phyloP scores from a whole-genome alignment of 768 basidiomycete species.

The Mycena vitilis region DNA sequence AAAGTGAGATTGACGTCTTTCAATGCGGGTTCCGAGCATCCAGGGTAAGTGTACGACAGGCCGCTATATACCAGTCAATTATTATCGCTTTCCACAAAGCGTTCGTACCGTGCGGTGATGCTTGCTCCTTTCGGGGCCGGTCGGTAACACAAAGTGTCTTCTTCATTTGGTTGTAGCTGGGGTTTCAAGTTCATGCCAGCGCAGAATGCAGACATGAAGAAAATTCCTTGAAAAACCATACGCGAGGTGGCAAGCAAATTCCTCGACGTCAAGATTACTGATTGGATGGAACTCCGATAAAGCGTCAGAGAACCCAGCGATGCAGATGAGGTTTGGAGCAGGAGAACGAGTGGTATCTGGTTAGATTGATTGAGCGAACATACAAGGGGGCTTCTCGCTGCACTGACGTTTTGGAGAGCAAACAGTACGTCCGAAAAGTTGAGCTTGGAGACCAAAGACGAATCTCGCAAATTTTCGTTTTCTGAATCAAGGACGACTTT shows the following conservation, averaged over 20 bases:
- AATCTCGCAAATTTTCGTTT: conserved; percentile 52
- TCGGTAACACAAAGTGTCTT: conserved; percentile 62
- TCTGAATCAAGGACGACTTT: conserved; percentile 68
- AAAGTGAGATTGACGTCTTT: conserved; percentile 77
- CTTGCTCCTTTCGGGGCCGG: conserved; percentile 68
- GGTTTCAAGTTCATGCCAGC: conserved; percentile 81
- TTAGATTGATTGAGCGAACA: conserved; percentile 32
- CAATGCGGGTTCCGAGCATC: conserved; percentile 73
- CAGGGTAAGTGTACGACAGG: conserved; percentile 85
- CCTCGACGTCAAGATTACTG: conserved; percentile 73
- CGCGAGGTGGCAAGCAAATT: conserved; percentile 71
- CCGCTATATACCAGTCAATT: conserved; percentile 49
- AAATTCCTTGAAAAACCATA: conserved; percentile 87
- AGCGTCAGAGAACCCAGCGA: conserved; percentile 86
- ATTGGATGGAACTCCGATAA: conserved; percentile 82
- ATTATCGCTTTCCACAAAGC: conserved; percentile 23
- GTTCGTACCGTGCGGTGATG: conserved; percentile 73
- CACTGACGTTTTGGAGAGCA: conserved; percentile 78
- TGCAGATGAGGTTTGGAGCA: conserved; percentile 77
- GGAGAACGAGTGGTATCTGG: conserved; percentile 80
- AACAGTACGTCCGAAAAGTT: conserved; percentile 73
- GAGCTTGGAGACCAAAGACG: conserved; percentile 65
- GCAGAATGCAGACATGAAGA: conserved; percentile 88
- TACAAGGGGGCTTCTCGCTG: conserved; percentile 29
- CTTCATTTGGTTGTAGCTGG: conserved; percentile 69